Percentiles rank a stretch among this genome's conserved stretches.
Conservation (phyloP, 768 basidiomycete genomes). For the Pisolithus microcarpus region DNA sequence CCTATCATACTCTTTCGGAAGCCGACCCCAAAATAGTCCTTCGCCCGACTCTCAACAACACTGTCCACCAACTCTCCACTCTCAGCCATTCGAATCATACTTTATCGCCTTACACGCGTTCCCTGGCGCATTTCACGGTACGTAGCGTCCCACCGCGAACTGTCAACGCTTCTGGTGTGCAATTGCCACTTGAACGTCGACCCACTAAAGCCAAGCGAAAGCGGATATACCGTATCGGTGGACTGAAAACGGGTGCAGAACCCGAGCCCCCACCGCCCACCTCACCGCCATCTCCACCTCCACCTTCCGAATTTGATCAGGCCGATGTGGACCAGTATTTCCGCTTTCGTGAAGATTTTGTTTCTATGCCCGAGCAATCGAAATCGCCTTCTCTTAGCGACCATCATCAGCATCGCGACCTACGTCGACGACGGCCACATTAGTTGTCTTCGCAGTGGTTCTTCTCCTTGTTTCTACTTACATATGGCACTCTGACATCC, state of each 20-base stretch:
- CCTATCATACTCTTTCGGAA: slow-evolving; percentile 28
- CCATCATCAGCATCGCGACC: slow-evolving; percentile 14
- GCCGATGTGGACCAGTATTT: slow-evolving; percentile 76
- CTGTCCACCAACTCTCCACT: slow-evolving; percentile 79
- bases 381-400: not conserved
- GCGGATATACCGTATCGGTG: slow-evolving; percentile 59
- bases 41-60: slow-evolving; percentile 60
- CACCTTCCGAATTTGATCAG: slow-evolving; percentile 54
- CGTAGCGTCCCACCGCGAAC: slow-evolving; percentile 72
- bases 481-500: not conserved
- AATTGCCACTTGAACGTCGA: slow-evolving; percentile 36
- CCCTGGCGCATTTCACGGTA: slow-evolving; percentile 86
- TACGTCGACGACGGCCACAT: slow-evolving; percentile 18
- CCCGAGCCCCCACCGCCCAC: slow-evolving; percentile 8
- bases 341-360: slow-evolving; percentile 29
- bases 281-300: slow-evolving; percentile 28
- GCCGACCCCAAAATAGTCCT: slow-evolving; percentile 53
- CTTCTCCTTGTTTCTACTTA: slow-evolving; percentile 1
- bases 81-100: slow-evolving; percentile 90
- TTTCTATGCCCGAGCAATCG: not conserved
- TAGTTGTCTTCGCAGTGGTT: slow-evolving; percentile 1
- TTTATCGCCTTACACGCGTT: slow-evolving; percentile 86
- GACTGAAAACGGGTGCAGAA: slow-evolving; percentile 10
- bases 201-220: slow-evolving; percentile 72
- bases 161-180: slow-evolving; percentile 28